Base-by-base conservation (phyloP, 116 monocot genomes). In the Iris pallida region DNA sequence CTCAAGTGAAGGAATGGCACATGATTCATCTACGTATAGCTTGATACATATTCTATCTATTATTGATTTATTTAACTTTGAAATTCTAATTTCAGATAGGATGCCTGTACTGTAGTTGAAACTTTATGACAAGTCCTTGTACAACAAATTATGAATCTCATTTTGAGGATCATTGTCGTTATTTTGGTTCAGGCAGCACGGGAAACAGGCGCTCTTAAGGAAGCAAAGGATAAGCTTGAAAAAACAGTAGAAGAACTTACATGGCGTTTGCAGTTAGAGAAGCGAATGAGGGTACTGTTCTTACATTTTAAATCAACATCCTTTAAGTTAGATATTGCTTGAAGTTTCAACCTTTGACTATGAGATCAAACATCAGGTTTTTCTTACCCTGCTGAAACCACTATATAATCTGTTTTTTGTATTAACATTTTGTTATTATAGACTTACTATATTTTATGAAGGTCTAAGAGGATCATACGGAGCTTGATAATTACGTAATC, bases 181-280 rank as follows among this genome's bases (percentile, higher is more conserved):
- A 7, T 60, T 83, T 72, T 41, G 30, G 53, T 73, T 61, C 78
- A 97, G 97, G 97, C 78, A 69, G 97, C 92, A 70, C 83, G 90
- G 72, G 97, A 98, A 86, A 92, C 97, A 42, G 97, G 97, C 78
- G 97, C 97, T 68, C 90, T 98, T 12, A 92, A 92, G 61, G 92
- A 98, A 82, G 97, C 97, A 52, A 98, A 98, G 78, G 97, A 98
- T 86, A 98, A 92, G 64, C 97, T 98, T 66, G 97, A 97, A 67
- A 97, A 97, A 76, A 85, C 68, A 57, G 97, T 97, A 64, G 97
- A 97, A 83, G 97, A 97, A 67, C 92, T 97, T 59, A 89, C 92
- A 70, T 89, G 89, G 92, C 84, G 97, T 59, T 76, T 89, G 64
- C 97, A 97, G 51, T 75, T 97, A 46, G 97, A 97, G 70, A 92